Percentiles rank a stretch among this genome's conserved stretches.
Evolutionary conservation across 306 rosid genomes (phyloP).

Genomic region (Hippophae rhamnoides): DNA sequence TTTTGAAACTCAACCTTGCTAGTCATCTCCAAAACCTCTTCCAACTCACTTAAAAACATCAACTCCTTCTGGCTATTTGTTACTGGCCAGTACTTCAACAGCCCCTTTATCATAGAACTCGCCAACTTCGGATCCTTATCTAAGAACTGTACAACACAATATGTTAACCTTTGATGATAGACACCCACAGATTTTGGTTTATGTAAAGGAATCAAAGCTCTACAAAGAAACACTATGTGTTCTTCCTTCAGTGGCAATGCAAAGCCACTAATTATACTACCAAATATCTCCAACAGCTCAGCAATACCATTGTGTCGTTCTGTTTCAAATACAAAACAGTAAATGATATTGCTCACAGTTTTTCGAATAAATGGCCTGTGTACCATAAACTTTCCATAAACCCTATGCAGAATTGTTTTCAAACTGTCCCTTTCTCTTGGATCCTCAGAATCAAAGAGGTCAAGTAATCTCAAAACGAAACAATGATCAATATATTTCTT

Average conservation of each 20-base stretch:
- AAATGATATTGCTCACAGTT: slow-evolving; percentile 78
- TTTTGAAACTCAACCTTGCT: slow-evolving; percentile 78
- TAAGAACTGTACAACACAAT: slow-evolving; percentile 83
- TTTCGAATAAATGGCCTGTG: slow-evolving; percentile 87
- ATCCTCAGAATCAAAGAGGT: slow-evolving; percentile 94
- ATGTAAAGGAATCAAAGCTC: slow-evolving; percentile 88
- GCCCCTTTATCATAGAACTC: slow-evolving; percentile 69
- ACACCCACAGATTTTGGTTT: slow-evolving; percentile 88
- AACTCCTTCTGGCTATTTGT: slow-evolving; percentile 98
- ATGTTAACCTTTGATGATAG: slow-evolving; percentile 85
- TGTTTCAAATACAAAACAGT: slow-evolving; percentile 76
- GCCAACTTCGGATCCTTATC: slow-evolving; percentile 90
- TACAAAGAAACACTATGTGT: slow-evolving; percentile 73
- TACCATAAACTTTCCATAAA: slow-evolving; percentile 93
- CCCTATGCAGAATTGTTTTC: slow-evolving; percentile 85
- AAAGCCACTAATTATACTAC: slow-evolving; percentile 92
- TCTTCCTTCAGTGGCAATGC: slow-evolving; percentile 97
- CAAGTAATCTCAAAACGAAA: slow-evolving; percentile 70
- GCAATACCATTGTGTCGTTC: slow-evolving; percentile 94
- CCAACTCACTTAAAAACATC: slow-evolving; percentile 91
- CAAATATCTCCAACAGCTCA: slow-evolving; percentile 91
- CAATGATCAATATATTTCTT: slow-evolving; percentile 72
- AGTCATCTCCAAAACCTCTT: slow-evolving; percentile 89
- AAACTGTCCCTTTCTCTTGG: slow-evolving; percentile 97
- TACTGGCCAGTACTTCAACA: slow-evolving; percentile 90